A percentile compares a stretch with the other conserved stretches of the same genome.
Evolutionary conservation across 352 stramenopile species (phyloP).

Genomic region (Hyaloperonospora brassicae): DNA sequence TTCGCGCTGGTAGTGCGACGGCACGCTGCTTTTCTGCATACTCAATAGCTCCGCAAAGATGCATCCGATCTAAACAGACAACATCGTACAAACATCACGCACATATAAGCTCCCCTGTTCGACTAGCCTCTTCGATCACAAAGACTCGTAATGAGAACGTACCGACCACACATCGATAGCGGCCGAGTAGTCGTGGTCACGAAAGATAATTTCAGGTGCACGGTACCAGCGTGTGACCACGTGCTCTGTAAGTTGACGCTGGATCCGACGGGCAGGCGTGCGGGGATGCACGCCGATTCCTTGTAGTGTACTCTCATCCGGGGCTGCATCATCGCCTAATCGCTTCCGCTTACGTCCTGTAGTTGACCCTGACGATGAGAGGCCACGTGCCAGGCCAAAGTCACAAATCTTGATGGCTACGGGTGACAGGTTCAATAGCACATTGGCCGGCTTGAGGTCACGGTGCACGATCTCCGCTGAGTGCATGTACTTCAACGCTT

Average conservation of each 20-base stretch:
- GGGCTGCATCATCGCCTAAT: conserved; percentile 32
- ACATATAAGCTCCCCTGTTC: conserved; percentile 8
- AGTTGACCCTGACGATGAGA: conserved; percentile 55
- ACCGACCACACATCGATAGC: conserved; percentile 86
- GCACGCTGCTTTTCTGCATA: conserved; percentile 94
- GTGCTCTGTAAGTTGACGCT: conserved; percentile 91
- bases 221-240: conserved; percentile 94
- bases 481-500: conserved; percentile 88
- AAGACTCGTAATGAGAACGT: conserved; percentile 21
- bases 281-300: conserved; percentile 61
- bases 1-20: conserved; percentile 90
- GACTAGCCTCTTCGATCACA: not conserved
- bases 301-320: conserved; percentile 54
- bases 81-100: not conserved
- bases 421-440: conserved; percentile 79
- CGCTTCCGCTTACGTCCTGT: conserved; percentile 61
- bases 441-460: conserved; percentile 84
- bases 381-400: conserved; percentile 66
- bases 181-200: conserved; percentile 81
- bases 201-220: conserved; percentile 92
- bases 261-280: conserved; percentile 66
- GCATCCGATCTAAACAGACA: conserved; percentile 76
- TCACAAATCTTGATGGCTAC: conserved; percentile 86
- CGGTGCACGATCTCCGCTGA: conserved; percentile 84
- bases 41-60: conserved; percentile 93